Evolutionary conservation across 208 protist species (phyloP).

Genomic region (Kentomonas sorsogonicus): DNA sequence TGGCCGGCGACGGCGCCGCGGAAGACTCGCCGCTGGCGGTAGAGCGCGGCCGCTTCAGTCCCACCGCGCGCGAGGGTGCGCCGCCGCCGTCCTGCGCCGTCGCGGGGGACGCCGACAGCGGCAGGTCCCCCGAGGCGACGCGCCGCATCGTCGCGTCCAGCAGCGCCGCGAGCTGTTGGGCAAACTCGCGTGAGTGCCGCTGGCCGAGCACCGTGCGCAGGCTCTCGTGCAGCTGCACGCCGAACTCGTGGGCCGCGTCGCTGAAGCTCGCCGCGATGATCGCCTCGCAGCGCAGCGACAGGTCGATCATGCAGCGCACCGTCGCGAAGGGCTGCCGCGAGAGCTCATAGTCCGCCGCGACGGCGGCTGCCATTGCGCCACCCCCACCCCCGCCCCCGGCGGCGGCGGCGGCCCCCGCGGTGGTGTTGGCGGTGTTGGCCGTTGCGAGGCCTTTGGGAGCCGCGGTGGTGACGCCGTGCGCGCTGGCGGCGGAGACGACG

Average conservation of each 20-base stretch:
- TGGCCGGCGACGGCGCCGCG: neutral
- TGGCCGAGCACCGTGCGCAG: slow-evolving; percentile 86
- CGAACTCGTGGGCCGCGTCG: slow-evolving; percentile 50
- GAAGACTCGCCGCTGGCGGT: neutral
- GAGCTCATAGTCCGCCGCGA: neutral
- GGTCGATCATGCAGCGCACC: slow-evolving; percentile 40
- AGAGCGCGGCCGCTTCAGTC: slow-evolving; percentile 3
- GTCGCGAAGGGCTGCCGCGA: neutral
- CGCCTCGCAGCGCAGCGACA: slow-evolving; percentile 66
- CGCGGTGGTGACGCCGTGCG: too few species aligned
- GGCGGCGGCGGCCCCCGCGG: neutral
- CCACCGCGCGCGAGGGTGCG: too few species aligned
- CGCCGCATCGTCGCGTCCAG: slow-evolving; percentile 82
- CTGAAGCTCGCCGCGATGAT: slow-evolving; percentile 43
- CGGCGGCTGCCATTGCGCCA: neutral
- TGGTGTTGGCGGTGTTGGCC: neutral
- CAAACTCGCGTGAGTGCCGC: slow-evolving; percentile 75
- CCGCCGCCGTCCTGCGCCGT: neutral
- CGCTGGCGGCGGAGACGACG: too few species aligned
- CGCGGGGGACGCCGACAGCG: neutral
- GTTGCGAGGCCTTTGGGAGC: slow-evolving; percentile 13
- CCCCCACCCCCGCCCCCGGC: slow-evolving; percentile 7
- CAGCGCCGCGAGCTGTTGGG: slow-evolving; percentile 90
- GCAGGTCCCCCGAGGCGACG: slow-evolving; percentile 30
- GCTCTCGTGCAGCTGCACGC: slow-evolving; percentile 78